Evolutionary conservation across 1,139 yeast genomes (phyloP).

Genomic region (Pichia terricola): DNA sequence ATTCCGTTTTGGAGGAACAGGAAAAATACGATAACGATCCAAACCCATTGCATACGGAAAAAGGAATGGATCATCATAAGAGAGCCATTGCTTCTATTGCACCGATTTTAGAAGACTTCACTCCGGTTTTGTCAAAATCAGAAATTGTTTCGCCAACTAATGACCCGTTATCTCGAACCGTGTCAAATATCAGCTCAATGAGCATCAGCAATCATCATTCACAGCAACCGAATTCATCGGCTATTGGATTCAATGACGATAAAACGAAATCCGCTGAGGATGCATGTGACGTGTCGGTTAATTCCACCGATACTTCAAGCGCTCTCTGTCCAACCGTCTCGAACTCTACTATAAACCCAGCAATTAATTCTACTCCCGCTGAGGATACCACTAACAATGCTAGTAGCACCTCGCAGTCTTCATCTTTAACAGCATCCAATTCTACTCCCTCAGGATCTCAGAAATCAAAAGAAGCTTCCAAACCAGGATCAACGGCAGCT

Average conservation of each 20-base stretch:
- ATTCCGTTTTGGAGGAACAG: conserved; percentile 11
- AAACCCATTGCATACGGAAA: conserved; percentile 22
- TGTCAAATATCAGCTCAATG: conserved; percentile 25
- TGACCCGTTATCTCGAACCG: conserved; percentile 23
- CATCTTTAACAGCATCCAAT: neutral
- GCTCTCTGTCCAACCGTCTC: neutral
- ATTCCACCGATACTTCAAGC: neutral
- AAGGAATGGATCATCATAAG: conserved; percentile 26
- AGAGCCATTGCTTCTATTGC: conserved; percentile 72
- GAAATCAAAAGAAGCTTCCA: neutral
- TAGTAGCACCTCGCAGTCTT: neutral
- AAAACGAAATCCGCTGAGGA: neutral
- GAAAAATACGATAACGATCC: conserved; percentile 16
- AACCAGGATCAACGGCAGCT: neutral
- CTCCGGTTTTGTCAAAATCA: conserved; percentile 53
- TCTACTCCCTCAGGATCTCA: neutral
- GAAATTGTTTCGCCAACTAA: conserved; percentile 26
- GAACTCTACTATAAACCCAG: neutral
- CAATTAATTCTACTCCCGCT: neutral
- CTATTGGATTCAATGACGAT: neutral
- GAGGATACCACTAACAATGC: neutral
- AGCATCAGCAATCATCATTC: conserved; percentile 19
- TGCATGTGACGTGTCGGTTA: neutral
- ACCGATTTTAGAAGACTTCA: conserved; percentile 59
- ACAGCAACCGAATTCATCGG: neutral